Evolutionary conservation across 1,139 yeast species (phyloP), one percentile per base, ranked within the genome.

Genomic region (Candida anutae): DNA sequence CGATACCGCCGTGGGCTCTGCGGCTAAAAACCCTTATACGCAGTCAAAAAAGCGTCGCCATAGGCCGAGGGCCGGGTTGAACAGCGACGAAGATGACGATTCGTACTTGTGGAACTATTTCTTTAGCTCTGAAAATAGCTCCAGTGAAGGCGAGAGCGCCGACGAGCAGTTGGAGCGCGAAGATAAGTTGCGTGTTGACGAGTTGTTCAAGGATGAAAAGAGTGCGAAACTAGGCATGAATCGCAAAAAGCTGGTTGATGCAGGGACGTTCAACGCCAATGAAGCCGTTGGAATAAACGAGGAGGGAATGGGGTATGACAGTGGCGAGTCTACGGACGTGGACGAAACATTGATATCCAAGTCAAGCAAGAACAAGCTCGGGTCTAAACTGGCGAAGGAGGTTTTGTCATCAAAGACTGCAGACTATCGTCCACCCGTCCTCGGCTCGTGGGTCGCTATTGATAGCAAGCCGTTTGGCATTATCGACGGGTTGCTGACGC

Each of bases 281-380:
- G 17, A 13, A n/a, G 13, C 8, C 16, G 23, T 9, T 9, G 23
- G 23, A 8, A 8, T 8, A 8, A 9, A 27, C 12, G 60, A 54
- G 24, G 42, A 43, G 13, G n/a, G n/a, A n/a, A n/a, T n/a, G n/a
- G 60, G 44, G 9, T 62, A 62, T 35, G 69, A 64, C 32, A 62
- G 69, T 38, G 94, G 90, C 25, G 95, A 88, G 42, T 83, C 94
- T 8, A 90, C 97, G 0, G 98, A 90, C 53, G 94, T 84, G 36
- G 97, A 90, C 48, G 69, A 73, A 17, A 66, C 76, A 13, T 56
- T 88, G 25, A 94, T 94, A 3, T 76, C 76, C 12, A 69, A 80
- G 5, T 63, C 74, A 9, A 63, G 69, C 31, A 65, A 62, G 29
- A 64, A 66, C 28, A 62, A 55, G 24, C 55, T 76, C 20, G 93